Percentiles rank a stretch among this genome's conserved stretches.
phyloP scores from a whole-genome alignment of 2,329 filamentous ascomycete genomes.

The Fusarium siculi region DNA sequence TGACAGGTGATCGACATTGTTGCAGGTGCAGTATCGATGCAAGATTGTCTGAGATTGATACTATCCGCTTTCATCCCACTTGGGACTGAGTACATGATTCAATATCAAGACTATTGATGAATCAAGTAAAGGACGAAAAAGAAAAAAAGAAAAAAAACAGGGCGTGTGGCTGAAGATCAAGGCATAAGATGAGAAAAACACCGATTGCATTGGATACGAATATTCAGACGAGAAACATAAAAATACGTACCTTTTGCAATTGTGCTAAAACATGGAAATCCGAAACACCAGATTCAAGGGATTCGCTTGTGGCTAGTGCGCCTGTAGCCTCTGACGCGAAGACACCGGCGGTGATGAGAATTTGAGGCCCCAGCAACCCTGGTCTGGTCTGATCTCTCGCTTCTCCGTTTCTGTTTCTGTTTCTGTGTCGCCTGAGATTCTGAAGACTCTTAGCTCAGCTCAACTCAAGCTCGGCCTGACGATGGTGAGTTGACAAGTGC shows the following conservation, averaged over 20 bases:
- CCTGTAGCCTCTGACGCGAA: slow-evolving; percentile 29
- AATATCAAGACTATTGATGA: slow-evolving; percentile 1
- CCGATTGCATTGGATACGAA: slow-evolving; percentile 9
- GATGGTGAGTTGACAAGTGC: background rate
- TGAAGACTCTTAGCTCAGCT: slow-evolving; percentile 8
- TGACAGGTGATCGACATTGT: slow-evolving; percentile 14
- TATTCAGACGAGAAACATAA: slow-evolving; percentile 7
- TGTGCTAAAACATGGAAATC: slow-evolving; percentile 35
- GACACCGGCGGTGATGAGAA: slow-evolving; percentile 12
- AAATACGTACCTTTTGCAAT: slow-evolving; percentile 31
- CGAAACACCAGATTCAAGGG: slow-evolving; percentile 34
- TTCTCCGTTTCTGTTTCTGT: slow-evolving; percentile 21
- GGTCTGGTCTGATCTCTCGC: slow-evolving; percentile 15
- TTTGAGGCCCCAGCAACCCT: slow-evolving; percentile 22
- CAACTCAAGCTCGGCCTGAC: background rate
- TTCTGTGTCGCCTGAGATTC: slow-evolving; percentile 6
- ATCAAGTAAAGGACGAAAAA: background rate
- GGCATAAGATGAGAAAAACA: background rate
- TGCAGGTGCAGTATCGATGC: slow-evolving; percentile 22
- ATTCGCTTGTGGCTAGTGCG: slow-evolving; percentile 32
- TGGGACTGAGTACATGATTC: slow-evolving; percentile 25
- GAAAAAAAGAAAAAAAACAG: background rate
- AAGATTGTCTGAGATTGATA: slow-evolving; percentile 20
- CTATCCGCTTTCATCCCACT: slow-evolving; percentile 21
- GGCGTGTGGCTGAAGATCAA: slow-evolving; percentile 15